Base-by-base conservation (phyloP, 2,329 filamentous ascomycete genomes). In the Corynespora cassiicola region DNA sequence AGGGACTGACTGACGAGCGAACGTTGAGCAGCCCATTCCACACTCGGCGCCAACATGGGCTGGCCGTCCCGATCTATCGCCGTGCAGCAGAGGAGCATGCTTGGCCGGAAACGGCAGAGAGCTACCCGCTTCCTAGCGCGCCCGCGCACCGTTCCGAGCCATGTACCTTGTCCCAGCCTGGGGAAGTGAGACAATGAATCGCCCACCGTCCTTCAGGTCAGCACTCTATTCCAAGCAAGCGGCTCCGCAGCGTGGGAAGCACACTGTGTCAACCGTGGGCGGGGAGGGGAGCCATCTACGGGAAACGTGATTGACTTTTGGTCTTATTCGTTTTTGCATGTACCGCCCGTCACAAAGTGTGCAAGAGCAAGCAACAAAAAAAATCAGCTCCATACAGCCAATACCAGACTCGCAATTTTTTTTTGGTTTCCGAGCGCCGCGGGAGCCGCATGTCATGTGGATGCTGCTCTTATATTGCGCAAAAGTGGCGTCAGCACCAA, bases 111-210 rank as follows among this genome's bases (percentile, higher is more conserved):
- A 36, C 36, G 37, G 38, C 31, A 42, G 43, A 47, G 24, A 43
- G 31, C 34, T 30, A 39, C 32, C 20, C 28, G 15, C 25, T 30
- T 34, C 50, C 50, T 42, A 38, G 24, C 36, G 38, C 37, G 39
- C n/a, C n/a, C 45, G 47, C 50, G 50, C 31, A 42, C 34, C 51
- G 48, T 50, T 30, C 51, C 51, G 51, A 36, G 34, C 39, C 45
- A 31, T 34, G 25, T 46, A 34, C 41, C 41, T 45, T 44, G 35
- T 32, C 33, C n/a, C 15, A 31, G 21, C 16, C 36, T 29, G 36
- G 40, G 35, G 36, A 31, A 34, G 30, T 44, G 36, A 50, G 39
- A 33, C 35, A 20, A 24, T 15, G 9, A 28, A 10, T 39, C 28
- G 31, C 33, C 37, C 6, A 19, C 10, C n/a, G n/a, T n/a, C n/a